These are phyloP conservation scores for Sphaerostilbella broomeana DNA, from an alignment of 2,329 filamentous ascomycete genomes.

Conservation along the genomic window DNA sequence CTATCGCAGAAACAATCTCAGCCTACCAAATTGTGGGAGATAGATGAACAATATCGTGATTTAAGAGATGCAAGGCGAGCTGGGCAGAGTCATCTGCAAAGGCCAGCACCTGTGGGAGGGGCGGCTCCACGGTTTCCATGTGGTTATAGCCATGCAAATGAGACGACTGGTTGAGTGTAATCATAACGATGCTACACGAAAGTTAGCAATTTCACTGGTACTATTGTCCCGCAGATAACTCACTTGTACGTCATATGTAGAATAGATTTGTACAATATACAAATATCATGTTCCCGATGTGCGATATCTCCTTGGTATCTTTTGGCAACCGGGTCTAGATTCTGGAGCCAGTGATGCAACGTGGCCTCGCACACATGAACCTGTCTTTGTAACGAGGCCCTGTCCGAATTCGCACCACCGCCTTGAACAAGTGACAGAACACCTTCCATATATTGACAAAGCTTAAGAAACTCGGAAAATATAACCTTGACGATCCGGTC, in stretches of 20 bases:
- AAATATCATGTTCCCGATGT: constrained; percentile 7
- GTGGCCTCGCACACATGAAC: constrained; percentile 13
- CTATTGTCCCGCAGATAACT: background rate
- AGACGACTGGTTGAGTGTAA: constrained; percentile 6
- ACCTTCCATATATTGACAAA: constrained; percentile 18
- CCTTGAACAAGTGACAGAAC: constrained; percentile 14
- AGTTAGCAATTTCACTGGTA: background rate
- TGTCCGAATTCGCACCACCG: background rate
- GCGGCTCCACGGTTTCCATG: constrained; percentile 2
- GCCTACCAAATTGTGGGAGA: constrained; percentile 17
- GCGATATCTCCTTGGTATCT: background rate
- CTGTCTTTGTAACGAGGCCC: constrained; percentile 11
- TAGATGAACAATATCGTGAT: constrained; percentile 13
- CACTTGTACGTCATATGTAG: constrained; percentile 13
- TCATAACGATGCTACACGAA: constrained; percentile 4
- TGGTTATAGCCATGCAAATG: constrained; percentile 7
- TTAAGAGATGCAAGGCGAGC: constrained; percentile 12
- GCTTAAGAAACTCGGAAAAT: constrained; percentile 18
- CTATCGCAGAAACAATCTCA: background rate
- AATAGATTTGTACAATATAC: constrained; percentile 5
- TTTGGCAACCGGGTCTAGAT: constrained; percentile 2
- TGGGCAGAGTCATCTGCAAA: constrained; percentile 15
- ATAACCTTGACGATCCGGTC: constrained; percentile 15
- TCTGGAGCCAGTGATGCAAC: constrained; percentile 8
- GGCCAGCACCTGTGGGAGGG: constrained; percentile 10